Percentiles rank a stretch among this genome's conserved stretches.
Evolutionary conservation across 352 stramenopile species (phyloP).

Genomic region (Pythium volutum): DNA sequence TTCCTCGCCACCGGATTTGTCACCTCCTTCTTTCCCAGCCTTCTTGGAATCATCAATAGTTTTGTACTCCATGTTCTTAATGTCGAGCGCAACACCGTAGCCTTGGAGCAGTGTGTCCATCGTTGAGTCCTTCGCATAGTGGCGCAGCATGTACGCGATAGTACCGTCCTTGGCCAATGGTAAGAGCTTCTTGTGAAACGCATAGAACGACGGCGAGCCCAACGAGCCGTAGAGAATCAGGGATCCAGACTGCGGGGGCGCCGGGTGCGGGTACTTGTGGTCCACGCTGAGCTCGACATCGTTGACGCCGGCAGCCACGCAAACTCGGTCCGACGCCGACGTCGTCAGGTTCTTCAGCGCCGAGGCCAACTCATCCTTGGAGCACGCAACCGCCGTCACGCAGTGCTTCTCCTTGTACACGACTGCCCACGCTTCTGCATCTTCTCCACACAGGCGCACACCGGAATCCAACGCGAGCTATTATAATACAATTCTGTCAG

Average conservation of each 20-base stretch:
- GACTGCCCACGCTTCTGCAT: conserved; percentile 63
- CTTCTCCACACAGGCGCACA: conserved; percentile 45
- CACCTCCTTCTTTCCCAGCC: conserved; percentile 26
- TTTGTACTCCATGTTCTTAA: conserved; percentile 98
- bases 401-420: conserved; percentile 68
- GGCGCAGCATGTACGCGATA: conserved; percentile 83
- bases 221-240: conserved; percentile 85
- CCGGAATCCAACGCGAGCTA: conserved; percentile 71
- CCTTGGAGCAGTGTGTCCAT: conserved; percentile 85
- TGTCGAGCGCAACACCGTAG: conserved; percentile 92
- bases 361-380: conserved; percentile 30
- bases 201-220: conserved; percentile 59
- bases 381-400: conserved; percentile 63
- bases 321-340: conserved; percentile 37
- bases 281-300: conserved; percentile 67
- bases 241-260: conserved; percentile 31
- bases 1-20: conserved; percentile 21
- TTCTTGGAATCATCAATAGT: conserved; percentile 92
- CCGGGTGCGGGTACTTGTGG: conserved; percentile 63
- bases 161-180: conserved; percentile 48
- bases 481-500: neutral
- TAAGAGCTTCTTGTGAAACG: conserved; percentile 67
- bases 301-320: conserved; percentile 59
- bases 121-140: conserved; percentile 62
- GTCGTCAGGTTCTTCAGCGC: conserved; percentile 12